Evolutionary conservation across 768 basidiomycete genomes (phyloP).

Genomic region (Russula olivacea): DNA sequence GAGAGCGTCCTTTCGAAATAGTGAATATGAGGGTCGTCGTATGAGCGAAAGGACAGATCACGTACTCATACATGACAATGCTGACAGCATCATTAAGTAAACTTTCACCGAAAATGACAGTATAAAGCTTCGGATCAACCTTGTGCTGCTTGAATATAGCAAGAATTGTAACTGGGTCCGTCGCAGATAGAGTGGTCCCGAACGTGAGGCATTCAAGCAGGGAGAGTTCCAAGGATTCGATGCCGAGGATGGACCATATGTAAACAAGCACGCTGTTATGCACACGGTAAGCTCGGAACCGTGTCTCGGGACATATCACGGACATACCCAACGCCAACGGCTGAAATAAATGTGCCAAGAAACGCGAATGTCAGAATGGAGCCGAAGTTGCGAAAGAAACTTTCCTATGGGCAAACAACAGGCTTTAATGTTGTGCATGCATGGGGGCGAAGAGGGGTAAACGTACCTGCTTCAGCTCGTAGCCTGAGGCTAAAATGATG

Average conservation of each 20-base stretch:
- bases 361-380: constrained; percentile 94
- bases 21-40: neutral
- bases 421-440: neutral
- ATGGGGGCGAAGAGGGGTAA: neutral
- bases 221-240: constrained; percentile 81
- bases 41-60: constrained; percentile 26
- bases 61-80: constrained; percentile 99
- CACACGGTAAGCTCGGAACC: constrained; percentile 39
- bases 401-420: constrained; percentile 53
- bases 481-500: constrained; percentile 96
- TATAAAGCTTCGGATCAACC: constrained; percentile 96
- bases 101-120: constrained; percentile 95
- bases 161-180: constrained; percentile 95
- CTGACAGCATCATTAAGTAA: constrained; percentile 97
- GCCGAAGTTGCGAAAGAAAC: constrained; percentile 98
- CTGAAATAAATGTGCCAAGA: constrained; percentile 91
- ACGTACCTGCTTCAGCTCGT: constrained; percentile 89
- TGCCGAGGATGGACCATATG: constrained; percentile 87
- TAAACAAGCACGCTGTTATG: constrained; percentile 83
- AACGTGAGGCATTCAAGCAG: constrained; percentile 93
- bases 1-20: constrained; percentile 64
- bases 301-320: neutral
- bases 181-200: constrained; percentile 94
- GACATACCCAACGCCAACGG: constrained; percentile 90
- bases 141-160: constrained; percentile 99